Conservation (phyloP, 371 early-diverging fungal species). For the Syncephalastrum racemosum region DNA sequence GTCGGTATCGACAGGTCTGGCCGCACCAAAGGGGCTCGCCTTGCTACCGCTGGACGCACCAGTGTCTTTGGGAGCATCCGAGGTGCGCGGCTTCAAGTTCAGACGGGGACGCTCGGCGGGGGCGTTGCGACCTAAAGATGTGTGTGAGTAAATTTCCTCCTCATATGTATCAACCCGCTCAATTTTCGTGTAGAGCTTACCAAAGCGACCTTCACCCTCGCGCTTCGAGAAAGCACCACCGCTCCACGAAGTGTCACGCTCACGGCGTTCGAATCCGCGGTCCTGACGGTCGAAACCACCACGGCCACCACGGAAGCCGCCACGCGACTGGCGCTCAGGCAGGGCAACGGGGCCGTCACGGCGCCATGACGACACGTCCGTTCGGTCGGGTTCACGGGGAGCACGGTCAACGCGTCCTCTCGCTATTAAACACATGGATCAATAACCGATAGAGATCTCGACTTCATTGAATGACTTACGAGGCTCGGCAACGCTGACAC, state of each 20-base stretch:
- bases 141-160: constrained; percentile 4
- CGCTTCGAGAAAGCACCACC: constrained; percentile 39
- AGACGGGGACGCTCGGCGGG: constrained; percentile 55
- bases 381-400: constrained; percentile 41
- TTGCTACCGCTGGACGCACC: constrained; percentile 31
- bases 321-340: constrained; percentile 44
- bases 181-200: constrained; percentile 1
- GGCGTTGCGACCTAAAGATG: constrained; percentile 21
- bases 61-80: constrained; percentile 26
- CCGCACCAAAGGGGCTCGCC: constrained; percentile 83
- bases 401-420: constrained; percentile 35
- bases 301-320: constrained; percentile 43
- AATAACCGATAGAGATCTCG: constrained; percentile 1
- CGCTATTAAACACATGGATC: constrained; percentile 17
- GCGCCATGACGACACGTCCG: constrained; percentile 56
- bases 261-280: constrained; percentile 45
- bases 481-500: constrained; percentile 86
- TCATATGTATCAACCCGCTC: not conserved
- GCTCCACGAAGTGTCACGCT: constrained; percentile 54
- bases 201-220: constrained; percentile 15
- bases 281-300: constrained; percentile 12
- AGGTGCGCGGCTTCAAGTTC: constrained; percentile 70
- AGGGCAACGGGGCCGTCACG: constrained; percentile 44
- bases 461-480: constrained; percentile 51
- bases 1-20: constrained; percentile 76